A percentile compares a stretch with the other conserved stretches of the same genome.
Conservation (phyloP, 805 yeast genomes). For the Zygotorulaspora sp. region DNA sequence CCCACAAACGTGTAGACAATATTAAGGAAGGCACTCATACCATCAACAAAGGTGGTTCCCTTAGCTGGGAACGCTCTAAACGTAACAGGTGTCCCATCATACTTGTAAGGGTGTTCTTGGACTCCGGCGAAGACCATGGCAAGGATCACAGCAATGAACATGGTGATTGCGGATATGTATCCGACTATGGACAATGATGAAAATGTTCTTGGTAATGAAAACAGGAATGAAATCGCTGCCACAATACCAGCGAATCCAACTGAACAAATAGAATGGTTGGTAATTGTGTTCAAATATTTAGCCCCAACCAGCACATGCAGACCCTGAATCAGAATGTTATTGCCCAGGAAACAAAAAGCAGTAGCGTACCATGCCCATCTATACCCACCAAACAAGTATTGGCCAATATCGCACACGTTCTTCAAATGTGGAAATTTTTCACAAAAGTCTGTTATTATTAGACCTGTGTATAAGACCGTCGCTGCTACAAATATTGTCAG, state of each 20-base stretch:
- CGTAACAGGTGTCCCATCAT: slow-evolving; percentile 38
- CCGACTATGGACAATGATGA: slow-evolving; percentile 49
- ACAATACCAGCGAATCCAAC: slow-evolving; percentile 49
- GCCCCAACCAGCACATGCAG: slow-evolving; percentile 59
- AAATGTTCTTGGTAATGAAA: slow-evolving; percentile 55
- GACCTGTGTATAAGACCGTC: slow-evolving; percentile 52
- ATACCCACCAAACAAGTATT: slow-evolving; percentile 48
- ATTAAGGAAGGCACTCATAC: slow-evolving; percentile 53
- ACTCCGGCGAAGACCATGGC: slow-evolving; percentile 52
- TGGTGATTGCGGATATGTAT: slow-evolving; percentile 50
- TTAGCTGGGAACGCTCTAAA: slow-evolving; percentile 47
- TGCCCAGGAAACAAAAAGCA: slow-evolving; percentile 49
- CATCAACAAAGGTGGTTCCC: slow-evolving; percentile 51
- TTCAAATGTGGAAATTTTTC: slow-evolving; percentile 48
- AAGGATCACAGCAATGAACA: slow-evolving; percentile 52
- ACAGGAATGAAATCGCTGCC: slow-evolving; percentile 45
- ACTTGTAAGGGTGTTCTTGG: slow-evolving; percentile 46
- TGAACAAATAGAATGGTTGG: slow-evolving; percentile 47
- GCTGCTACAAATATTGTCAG: slow-evolving; percentile 48
- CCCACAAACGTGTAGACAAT: slow-evolving; percentile 62
- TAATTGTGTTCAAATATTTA: slow-evolving; percentile 52
- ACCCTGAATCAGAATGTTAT: slow-evolving; percentile 55
- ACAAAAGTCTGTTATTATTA: slow-evolving; percentile 52
- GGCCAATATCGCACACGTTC: slow-evolving; percentile 57
- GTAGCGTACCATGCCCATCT: slow-evolving; percentile 54